Conservation (phyloP, 345 rosid species). For the Ailanthus altissimus region DNA sequence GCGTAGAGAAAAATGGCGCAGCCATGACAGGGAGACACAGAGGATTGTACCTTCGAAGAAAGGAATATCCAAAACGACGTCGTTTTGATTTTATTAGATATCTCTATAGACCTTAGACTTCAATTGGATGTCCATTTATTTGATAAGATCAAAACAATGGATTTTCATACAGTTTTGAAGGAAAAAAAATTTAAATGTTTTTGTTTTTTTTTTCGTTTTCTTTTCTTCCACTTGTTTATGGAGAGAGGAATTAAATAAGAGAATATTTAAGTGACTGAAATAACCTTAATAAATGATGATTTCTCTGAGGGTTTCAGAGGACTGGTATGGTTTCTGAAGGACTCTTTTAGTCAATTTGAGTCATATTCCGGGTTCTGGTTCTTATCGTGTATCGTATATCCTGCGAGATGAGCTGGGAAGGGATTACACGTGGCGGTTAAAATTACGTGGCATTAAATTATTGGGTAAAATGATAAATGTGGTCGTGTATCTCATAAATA, state of each 20-base stretch:
- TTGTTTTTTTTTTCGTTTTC: not conserved
- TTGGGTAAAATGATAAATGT: constrained; percentile 11
- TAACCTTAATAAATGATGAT: not conserved
- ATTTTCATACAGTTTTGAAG: not conserved
- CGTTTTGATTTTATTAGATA: not conserved
- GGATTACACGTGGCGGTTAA: constrained; percentile 6
- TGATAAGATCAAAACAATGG: constrained; percentile 1
- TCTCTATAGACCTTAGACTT: constrained; percentile 4
- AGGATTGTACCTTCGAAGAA: not conserved
- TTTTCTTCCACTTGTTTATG: not conserved
- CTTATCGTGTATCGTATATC: not conserved
- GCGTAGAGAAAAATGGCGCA: constrained; percentile 96
- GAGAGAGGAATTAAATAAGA: not conserved
- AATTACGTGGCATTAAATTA: constrained; percentile 18
- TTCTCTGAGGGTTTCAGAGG: not conserved
- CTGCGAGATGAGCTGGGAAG: not conserved
- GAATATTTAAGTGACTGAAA: constrained; percentile 5
- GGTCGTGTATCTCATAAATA: constrained; percentile 27
- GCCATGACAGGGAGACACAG: constrained; percentile 56
- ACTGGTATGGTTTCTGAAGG: not conserved
- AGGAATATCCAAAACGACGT: not conserved
- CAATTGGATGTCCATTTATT: constrained; percentile 1
- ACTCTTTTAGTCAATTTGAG: constrained; percentile 7
- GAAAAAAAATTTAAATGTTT: not conserved
- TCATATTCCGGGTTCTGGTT: constrained; percentile 9